Conservation (phyloP, 306 rosid genomes). For the Quercus agrifolia region DNA sequence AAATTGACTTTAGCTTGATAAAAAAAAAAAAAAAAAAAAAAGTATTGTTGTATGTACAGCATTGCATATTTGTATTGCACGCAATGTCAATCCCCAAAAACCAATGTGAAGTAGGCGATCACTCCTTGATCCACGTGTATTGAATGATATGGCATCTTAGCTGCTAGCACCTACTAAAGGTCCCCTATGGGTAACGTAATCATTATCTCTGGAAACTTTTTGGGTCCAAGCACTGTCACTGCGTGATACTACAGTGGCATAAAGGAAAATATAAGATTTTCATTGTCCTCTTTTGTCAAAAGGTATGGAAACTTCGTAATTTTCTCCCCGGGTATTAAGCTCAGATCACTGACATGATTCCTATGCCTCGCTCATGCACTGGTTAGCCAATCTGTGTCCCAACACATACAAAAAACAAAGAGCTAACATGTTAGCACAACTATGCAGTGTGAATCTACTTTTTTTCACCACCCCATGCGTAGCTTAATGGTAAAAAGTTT, state of each 20-base stretch:
- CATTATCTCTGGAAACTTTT: conserved; percentile 10
- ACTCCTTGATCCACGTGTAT: conserved; percentile 23
- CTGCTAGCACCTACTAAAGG: background rate
- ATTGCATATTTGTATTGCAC: no score
- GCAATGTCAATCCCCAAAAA: no score
- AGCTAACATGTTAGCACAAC: background rate
- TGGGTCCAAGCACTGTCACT: background rate
- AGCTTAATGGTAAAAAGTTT: no score
- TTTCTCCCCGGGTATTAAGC: background rate
- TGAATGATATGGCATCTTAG: background rate
- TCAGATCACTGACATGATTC: background rate
- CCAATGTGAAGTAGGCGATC: conserved; percentile 6
- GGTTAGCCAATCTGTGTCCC: background rate
- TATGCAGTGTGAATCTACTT: conserved; percentile 20
- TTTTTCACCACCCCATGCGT: background rate
- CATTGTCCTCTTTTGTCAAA: conserved; percentile 9
- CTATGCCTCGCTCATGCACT: conserved; percentile 3
- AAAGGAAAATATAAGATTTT: background rate
- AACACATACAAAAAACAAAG: background rate
- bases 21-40: no score
- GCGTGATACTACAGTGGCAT: background rate
- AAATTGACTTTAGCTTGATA: no score
- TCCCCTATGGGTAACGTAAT: conserved; percentile 21
- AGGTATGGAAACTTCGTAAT: background rate
- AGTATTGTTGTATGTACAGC: accelerated